These are phyloP conservation scores for Strigomonas galati DNA, from an alignment of 208 protist genomes.

Conservation along the genomic window DNA sequence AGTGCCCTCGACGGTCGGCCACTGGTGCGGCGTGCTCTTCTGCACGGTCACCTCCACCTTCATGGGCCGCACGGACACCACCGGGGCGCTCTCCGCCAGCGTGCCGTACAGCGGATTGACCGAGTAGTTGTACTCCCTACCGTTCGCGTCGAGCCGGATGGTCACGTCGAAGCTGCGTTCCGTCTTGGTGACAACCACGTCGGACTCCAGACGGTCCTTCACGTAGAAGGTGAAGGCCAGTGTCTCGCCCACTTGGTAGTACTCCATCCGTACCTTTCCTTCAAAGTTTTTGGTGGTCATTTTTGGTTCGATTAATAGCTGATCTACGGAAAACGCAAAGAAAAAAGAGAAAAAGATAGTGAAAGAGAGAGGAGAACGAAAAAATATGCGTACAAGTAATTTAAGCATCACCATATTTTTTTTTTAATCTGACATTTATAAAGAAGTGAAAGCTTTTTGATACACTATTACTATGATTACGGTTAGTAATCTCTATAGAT, in stretches of 20 bases:
- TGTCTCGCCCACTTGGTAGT: slow-evolving; percentile 76
- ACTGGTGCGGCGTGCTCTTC: slow-evolving; percentile 61
- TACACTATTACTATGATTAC: too few relatives aligned
- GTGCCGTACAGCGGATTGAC: slow-evolving; percentile 65
- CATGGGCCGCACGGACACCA: slow-evolving; percentile 66
- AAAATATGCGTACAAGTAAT: neutral
- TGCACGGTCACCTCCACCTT: slow-evolving; percentile 78
- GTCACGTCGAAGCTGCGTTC: slow-evolving; percentile 38
- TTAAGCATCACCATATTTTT: neutral
- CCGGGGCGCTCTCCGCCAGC: slow-evolving; percentile 21
- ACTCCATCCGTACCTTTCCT: slow-evolving; percentile 76
- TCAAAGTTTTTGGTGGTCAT: slow-evolving; percentile 49
- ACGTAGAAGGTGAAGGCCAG: slow-evolving; percentile 87
- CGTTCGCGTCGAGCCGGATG: slow-evolving; percentile 59
- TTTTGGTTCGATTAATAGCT: too few relatives aligned
- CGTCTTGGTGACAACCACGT: slow-evolving; percentile 49
- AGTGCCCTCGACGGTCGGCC: slow-evolving; percentile 63
- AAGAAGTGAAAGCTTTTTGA: neutral
- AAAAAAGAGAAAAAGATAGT: slow-evolving; percentile 20
- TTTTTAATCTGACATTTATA: slow-evolving; percentile 11
- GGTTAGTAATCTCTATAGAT: neutral
- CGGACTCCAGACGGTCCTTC: slow-evolving; percentile 49
- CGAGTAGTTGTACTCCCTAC: slow-evolving; percentile 65
- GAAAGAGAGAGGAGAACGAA: slow-evolving; percentile 18
- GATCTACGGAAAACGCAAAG: slow-evolving; percentile 11